Percentiles rank a stretch among this genome's conserved stretches.
Evolutionary conservation across 306 rosid genomes (phyloP).

Genomic region (Vigna radiata): DNA sequence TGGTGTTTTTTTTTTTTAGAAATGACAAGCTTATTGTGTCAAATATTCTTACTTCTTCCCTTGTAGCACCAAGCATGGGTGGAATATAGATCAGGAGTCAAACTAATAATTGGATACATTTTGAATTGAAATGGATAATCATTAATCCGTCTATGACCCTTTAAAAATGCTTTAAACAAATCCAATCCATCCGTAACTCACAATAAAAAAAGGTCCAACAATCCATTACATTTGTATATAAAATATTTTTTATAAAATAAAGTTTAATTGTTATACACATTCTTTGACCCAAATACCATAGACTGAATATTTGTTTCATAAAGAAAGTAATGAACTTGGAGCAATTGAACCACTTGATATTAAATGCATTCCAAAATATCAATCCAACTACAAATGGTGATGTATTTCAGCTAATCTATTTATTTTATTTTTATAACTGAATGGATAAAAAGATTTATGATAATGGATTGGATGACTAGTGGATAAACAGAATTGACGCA

Average conservation of each 20-base stretch:
- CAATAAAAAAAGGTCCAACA: background rate
- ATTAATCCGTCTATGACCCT: too few relatives aligned
- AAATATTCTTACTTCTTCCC: conserved; percentile 4
- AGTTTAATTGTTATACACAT: background rate
- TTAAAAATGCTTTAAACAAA: too few relatives aligned
- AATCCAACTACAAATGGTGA: background rate
- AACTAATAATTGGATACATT: background rate
- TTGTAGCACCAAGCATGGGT: background rate
- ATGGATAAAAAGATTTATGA: background rate
- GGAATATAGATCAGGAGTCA: background rate
- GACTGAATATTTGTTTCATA: background rate
- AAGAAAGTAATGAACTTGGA: background rate
- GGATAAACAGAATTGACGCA: background rate
- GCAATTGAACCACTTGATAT: background rate
- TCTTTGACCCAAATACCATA: background rate
- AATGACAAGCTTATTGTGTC: conserved; percentile 15
- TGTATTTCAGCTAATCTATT: background rate
- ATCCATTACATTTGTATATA: background rate
- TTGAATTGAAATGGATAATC: background rate
- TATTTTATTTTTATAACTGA: background rate
- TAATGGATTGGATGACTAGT: background rate
- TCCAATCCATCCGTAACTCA: background rate
- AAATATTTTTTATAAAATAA: background rate
- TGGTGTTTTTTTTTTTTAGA: conserved; percentile 18
- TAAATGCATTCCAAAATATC: background rate